Conservation (phyloP, 495 filamentous ascomycete genomes). For the Talaromyces adpressus region DNA sequence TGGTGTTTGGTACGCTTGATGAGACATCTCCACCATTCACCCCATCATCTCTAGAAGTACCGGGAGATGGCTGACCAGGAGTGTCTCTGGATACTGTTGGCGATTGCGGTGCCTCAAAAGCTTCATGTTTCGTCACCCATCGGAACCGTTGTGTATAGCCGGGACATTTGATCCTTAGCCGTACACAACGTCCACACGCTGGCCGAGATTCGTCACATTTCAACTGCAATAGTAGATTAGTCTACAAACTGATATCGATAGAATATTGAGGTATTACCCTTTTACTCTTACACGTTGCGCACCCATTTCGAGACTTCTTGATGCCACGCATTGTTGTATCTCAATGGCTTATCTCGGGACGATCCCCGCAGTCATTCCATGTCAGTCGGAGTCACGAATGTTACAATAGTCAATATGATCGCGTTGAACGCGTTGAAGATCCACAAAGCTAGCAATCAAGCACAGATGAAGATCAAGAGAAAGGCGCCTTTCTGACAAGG, state of each 20-base stretch:
- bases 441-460: no score
- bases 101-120: constrained; percentile 8
- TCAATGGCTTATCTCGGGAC: background rate
- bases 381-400: background rate
- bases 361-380: background rate
- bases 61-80: background rate
- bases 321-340: constrained; percentile 32
- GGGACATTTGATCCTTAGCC: constrained; percentile 41
- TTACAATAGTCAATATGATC: background rate
- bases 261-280: constrained; percentile 20
- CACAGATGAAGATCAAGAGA: no score
- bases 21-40: background rate
- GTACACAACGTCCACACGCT: constrained; percentile 43
- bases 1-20: background rate
- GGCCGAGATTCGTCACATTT: constrained; percentile 53
- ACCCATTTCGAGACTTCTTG: constrained; percentile 41
- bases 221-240: constrained; percentile 26
- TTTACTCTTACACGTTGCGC: constrained; percentile 45
- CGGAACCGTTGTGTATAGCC: constrained; percentile 46
- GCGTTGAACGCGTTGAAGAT: no score
- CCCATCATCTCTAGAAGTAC: background rate
- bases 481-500: background rate
- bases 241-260: background rate
- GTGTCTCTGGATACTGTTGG: background rate
- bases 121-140: constrained; percentile 49